phyloP scores from a whole-genome alignment of 176 grass and related monocot genomes.

The Alopecurus myosuroides region DNA sequence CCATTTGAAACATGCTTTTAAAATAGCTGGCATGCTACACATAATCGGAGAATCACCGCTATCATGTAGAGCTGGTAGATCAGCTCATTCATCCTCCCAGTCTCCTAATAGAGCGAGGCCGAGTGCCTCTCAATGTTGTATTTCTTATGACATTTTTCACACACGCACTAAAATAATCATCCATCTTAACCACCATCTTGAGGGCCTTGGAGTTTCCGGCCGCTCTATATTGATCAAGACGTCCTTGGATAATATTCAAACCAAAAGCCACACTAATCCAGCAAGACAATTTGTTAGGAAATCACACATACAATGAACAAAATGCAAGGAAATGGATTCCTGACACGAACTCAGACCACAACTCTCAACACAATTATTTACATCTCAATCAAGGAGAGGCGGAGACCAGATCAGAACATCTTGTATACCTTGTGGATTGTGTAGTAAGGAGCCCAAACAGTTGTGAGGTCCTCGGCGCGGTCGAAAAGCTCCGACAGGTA shows the following conservation, averaged over 20 bases:
- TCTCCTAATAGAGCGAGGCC: constrained; percentile 80
- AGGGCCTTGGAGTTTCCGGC: constrained; percentile 58
- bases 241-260: constrained; percentile 82
- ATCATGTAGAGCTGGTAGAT: constrained; percentile 74
- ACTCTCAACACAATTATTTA: too few relatives aligned
- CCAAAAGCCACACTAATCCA: background rate
- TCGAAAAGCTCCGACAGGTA: constrained; percentile 89
- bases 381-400: background rate
- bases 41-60: constrained; percentile 44
- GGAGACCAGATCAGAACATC: background rate
- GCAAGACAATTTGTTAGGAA: background rate
- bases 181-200: constrained; percentile 70
- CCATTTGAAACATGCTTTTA: background rate
- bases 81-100: constrained; percentile 93
- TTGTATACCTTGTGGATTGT: constrained; percentile 77
- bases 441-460: constrained; percentile 93
- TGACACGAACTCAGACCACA: too few relatives aligned
- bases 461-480: constrained; percentile 46
- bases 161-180: constrained; percentile 70
- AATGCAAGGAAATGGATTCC: too few relatives aligned
- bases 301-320: too few relatives aligned
- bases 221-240: constrained; percentile 76
- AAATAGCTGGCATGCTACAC: background rate
- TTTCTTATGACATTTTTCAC: constrained; percentile 87
- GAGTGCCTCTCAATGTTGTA: constrained; percentile 88